These are phyloP conservation scores for Cymodocea nodosa DNA, from an alignment of 116 monocot genomes.

Conservation along the genomic window DNA sequence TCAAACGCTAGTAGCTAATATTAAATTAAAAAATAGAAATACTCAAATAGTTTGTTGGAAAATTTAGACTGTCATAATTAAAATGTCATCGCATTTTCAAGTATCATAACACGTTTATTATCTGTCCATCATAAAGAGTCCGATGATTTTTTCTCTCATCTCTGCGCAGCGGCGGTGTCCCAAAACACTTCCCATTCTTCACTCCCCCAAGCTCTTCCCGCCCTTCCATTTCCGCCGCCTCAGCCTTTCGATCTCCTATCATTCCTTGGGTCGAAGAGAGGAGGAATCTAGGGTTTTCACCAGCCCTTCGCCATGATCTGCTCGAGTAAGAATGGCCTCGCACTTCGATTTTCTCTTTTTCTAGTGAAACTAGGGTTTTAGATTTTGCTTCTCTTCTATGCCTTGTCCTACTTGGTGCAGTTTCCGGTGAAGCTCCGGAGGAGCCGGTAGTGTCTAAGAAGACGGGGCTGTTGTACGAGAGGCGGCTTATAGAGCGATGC, in stretches of 20 bases:
- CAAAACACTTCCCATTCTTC: not conserved
- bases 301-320: conserved; percentile 11
- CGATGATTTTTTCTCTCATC: no score
- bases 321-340: conserved; percentile 8
- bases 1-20: no score
- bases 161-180: not conserved
- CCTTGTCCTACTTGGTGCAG: conserved; percentile 18
- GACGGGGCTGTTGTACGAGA: conserved; percentile 73
- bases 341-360: not conserved
- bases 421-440: conserved; percentile 90
- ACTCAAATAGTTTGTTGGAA: no score
- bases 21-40: no score
- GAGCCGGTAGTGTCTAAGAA: conserved; percentile 94
- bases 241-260: not conserved
- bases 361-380: conserved; percentile 6
- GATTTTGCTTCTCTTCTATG: not conserved
- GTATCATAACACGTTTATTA: no score
- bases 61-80: no score
- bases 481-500: conserved; percentile 71
- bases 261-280: not conserved
- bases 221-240: not conserved
- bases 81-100: no score
- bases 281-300: not conserved
- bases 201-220: not conserved
- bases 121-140: no score